Conservation (phyloP, 192 early-diverging fungal species). For the Coemansia sp. region DNA sequence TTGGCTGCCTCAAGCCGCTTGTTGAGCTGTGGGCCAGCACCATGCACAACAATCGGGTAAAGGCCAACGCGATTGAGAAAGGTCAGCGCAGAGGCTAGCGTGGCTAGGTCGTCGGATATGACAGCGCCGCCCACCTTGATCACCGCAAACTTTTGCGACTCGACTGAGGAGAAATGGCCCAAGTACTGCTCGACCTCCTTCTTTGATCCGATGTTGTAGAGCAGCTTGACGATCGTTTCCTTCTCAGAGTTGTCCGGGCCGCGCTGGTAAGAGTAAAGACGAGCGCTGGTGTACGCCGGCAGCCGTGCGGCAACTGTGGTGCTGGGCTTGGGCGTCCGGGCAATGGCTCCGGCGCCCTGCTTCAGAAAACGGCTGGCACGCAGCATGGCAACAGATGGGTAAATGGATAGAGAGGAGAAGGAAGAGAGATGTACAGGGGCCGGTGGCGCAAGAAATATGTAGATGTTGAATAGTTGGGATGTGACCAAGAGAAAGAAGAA, state of each 20-base stretch:
- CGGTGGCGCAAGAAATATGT: no score
- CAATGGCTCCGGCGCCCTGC: conserved; percentile 32
- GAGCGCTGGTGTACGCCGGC: background rate
- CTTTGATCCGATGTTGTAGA: conserved; percentile 99
- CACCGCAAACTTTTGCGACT: conserved; percentile 99
- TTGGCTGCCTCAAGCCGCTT: conserved; percentile 83
- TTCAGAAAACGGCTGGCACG: conserved; percentile 44
- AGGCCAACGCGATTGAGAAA: conserved; percentile 97
- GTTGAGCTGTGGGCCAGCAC: conserved; percentile 97
- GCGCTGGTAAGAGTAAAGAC: conserved; percentile 34
- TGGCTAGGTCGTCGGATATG: conserved; percentile 94
- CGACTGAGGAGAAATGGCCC: conserved; percentile 93
- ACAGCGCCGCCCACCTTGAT: conserved; percentile 98
- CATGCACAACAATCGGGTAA: conserved; percentile 98
- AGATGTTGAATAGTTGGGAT: no score
- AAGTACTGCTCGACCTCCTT: conserved; percentile 99
- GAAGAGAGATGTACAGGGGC: conserved; percentile 3
- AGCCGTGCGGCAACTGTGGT: background rate
- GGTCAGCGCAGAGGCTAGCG: conserved; percentile 91
- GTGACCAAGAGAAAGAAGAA: background rate
- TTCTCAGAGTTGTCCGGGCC: conserved; percentile 57
- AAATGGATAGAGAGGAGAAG: conserved; percentile 3
- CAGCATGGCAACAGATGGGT: conserved; percentile 16
- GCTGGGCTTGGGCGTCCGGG: conserved; percentile 14
- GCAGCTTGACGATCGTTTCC: conserved; percentile 83